Evolutionary conservation across 2,329 filamentous ascomycete genomes (phyloP).

Genomic region (Sarocladium oryzae): DNA sequence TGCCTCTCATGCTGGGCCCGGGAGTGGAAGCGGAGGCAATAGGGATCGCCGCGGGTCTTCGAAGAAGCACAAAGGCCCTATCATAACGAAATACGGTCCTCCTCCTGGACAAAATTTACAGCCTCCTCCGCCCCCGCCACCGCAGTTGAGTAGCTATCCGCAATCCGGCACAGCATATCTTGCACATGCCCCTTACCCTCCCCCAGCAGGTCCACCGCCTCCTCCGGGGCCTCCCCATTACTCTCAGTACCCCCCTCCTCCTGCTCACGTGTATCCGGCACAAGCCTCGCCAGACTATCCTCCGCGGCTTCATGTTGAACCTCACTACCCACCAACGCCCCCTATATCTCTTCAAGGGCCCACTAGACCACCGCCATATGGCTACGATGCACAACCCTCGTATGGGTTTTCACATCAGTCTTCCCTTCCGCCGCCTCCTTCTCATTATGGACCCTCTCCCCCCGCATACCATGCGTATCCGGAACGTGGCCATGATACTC

Average conservation of each 20-base stretch:
- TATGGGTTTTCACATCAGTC: neutral
- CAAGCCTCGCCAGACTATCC: slow-evolving; percentile 3
- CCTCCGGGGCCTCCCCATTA: slow-evolving; percentile 5
- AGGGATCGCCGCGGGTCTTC: slow-evolving; percentile 23
- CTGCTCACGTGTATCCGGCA: neutral
- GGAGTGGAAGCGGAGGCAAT: slow-evolving; percentile 13
- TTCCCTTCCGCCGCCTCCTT: neutral
- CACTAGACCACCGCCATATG: neutral
- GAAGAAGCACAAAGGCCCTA: slow-evolving; percentile 21
- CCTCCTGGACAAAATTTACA: slow-evolving; percentile 9
- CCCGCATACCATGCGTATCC: neutral
- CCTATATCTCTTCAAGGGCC: neutral
- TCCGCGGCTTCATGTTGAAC: neutral
- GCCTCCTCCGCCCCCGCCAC: slow-evolving; percentile 11
- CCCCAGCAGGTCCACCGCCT: neutral
- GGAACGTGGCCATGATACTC: neutral
- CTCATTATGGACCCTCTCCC: neutral
- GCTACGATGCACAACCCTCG: neutral
- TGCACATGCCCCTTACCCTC: slow-evolving; percentile 3
- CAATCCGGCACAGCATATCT: slow-evolving; percentile 7
- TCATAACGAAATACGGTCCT: slow-evolving; percentile 16
- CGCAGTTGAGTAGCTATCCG: slow-evolving; percentile 6
- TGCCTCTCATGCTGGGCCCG: slow-evolving; percentile 18
- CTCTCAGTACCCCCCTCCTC: neutral
- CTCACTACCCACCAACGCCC: neutral